These are phyloP conservation scores for Gossypium australe DNA, from an alignment of 345 rosid genomes.

Conservation along the genomic window DNA sequence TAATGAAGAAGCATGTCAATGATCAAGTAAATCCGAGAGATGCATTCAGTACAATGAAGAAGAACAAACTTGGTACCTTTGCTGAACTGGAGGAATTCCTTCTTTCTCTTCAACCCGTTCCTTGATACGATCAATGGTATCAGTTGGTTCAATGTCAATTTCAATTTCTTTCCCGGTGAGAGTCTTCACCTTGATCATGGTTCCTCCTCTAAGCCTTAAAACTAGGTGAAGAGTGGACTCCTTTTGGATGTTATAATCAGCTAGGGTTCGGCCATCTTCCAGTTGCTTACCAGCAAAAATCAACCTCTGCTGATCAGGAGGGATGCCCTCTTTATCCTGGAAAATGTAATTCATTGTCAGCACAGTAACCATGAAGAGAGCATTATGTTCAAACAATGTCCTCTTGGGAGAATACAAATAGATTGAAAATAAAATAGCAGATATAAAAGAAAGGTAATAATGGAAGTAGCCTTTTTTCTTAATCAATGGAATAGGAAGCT, in stretches of 20 bases:
- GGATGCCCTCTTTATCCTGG: constrained; percentile 94
- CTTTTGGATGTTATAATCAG: constrained; percentile 86
- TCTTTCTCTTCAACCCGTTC: constrained; percentile 94
- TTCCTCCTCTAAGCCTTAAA: constrained; percentile 89
- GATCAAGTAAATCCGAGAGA: background rate
- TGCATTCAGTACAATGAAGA: background rate
- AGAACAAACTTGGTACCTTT: constrained; percentile 39
- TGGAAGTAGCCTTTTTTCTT: background rate
- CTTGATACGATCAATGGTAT: constrained; percentile 88
- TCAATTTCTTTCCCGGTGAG: constrained; percentile 93
- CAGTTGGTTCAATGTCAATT: constrained; percentile 88
- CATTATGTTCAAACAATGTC: background rate
- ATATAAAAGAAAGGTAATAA: background rate
- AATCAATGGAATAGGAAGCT: background rate
- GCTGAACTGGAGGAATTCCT: constrained; percentile 97
- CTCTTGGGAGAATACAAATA: background rate
- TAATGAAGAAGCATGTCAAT: background rate
- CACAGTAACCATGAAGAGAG: background rate
- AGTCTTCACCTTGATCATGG: constrained; percentile 95
- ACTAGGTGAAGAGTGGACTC: constrained; percentile 93
- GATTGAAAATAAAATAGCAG: background rate
- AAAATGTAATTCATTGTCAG: background rate
- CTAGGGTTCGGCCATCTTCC: constrained; percentile 90
- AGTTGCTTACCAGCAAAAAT: constrained; percentile 93
- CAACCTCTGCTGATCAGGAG: constrained; percentile 90